These are phyloP conservation scores for Flaveria bidentis DNA, from an alignment of 129 eudicot species.

Conservation along the genomic window DNA sequence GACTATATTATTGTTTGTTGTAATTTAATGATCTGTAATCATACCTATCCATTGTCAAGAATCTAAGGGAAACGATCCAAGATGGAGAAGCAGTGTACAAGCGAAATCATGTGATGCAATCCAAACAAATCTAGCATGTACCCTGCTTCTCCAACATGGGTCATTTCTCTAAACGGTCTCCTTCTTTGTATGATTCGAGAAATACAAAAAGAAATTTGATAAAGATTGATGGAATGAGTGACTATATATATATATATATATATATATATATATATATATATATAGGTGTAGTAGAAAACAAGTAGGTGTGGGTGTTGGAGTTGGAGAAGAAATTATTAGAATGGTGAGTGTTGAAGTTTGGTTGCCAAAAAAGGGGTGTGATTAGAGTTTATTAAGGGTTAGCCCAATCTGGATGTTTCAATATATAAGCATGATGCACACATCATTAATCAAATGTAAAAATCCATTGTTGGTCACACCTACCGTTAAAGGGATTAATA, in stretches of 20 bases:
- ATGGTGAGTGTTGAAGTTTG: slow-evolving; percentile 39
- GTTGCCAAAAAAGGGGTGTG: slow-evolving; percentile 32
- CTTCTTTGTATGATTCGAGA: neutral
- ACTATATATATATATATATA: neutral
- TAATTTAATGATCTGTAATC: slow-evolving; percentile 10
- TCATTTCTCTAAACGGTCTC: slow-evolving; percentile 21
- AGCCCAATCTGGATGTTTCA: slow-evolving; percentile 1
- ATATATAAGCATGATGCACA: slow-evolving; percentile 25
- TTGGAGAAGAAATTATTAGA: slow-evolving; percentile 27
- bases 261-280: neutral
- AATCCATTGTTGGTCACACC: slow-evolving; percentile 16
- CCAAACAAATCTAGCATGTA: slow-evolving; percentile 54
- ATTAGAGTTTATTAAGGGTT: slow-evolving; percentile 3
- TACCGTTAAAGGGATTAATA: slow-evolving; percentile 7
- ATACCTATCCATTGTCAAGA: slow-evolving; percentile 3
- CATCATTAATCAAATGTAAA: slow-evolving; percentile 1
- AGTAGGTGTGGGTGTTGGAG: slow-evolving; percentile 31
- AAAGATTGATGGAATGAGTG: slow-evolving; percentile 6
- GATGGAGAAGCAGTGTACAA: slow-evolving; percentile 54
- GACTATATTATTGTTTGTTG: slow-evolving; percentile 1
- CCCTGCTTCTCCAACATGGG: slow-evolving; percentile 85
- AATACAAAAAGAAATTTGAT: neutral
- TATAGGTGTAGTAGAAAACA: neutral
- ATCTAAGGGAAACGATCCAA: slow-evolving; percentile 35
- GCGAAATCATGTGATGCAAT: slow-evolving; percentile 28